These are phyloP conservation scores for Daldinia sp. DNA, from an alignment of 2,329 filamentous ascomycete species.

Conservation along the genomic window DNA sequence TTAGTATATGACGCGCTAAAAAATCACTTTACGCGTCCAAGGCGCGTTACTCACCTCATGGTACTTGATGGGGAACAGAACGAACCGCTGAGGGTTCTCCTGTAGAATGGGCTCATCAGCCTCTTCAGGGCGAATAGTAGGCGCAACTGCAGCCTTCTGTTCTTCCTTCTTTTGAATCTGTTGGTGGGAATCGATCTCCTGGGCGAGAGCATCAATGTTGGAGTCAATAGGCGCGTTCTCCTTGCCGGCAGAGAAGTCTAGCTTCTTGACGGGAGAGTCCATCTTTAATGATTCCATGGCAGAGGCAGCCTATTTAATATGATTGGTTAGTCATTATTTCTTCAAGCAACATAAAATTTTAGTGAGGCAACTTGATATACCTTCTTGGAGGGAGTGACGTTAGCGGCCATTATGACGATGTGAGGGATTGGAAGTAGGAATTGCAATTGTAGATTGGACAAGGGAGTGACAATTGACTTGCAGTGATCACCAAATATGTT, in stretches of 20 bases:
- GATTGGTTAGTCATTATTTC: constrained; percentile 41
- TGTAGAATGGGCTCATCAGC: constrained; percentile 89
- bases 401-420: constrained; percentile 74
- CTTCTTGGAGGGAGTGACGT: constrained; percentile 74
- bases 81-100: constrained; percentile 96
- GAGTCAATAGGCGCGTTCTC: constrained; percentile 76
- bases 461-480: constrained; percentile 24
- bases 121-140: constrained; percentile 75
- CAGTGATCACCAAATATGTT: constrained; percentile 27
- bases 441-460: constrained; percentile 35
- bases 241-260: constrained; percentile 82
- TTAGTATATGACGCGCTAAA: constrained; percentile 55
- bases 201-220: constrained; percentile 63
- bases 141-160: constrained; percentile 57
- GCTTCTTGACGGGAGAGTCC: constrained; percentile 92
- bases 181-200: constrained; percentile 73
- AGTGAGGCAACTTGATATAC: constrained; percentile 55
- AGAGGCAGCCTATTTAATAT: constrained; percentile 76
- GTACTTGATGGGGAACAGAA: constrained; percentile 99
- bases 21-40: constrained; percentile 76
- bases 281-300: constrained; percentile 91
- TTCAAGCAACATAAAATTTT: constrained; percentile 8
- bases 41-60: constrained; percentile 84
- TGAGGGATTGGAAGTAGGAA: constrained; percentile 33
- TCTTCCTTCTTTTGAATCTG: constrained; percentile 61